Conservation (phyloP, 768 basidiomycete genomes). For the Boletus insuetus region DNA sequence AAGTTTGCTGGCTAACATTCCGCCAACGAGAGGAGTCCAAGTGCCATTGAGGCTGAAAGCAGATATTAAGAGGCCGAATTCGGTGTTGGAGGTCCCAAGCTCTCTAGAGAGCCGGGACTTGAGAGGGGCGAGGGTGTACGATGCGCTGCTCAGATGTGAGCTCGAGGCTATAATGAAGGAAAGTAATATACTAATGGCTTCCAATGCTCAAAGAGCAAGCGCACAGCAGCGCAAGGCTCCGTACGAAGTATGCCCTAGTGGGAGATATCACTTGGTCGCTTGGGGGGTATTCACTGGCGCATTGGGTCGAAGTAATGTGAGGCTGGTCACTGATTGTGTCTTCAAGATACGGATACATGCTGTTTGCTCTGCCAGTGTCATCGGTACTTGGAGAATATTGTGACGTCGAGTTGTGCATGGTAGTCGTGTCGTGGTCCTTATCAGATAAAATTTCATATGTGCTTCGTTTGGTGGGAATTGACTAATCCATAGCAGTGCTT, state of each 20-base stretch:
- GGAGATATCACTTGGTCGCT: constrained; percentile 19
- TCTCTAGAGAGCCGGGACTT: constrained; percentile 69
- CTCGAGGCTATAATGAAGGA: neutral
- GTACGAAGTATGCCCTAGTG: constrained; percentile 45
- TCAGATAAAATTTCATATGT: constrained; percentile 23
- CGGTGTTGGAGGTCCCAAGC: constrained; percentile 70
- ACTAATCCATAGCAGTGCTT: constrained; percentile 14
- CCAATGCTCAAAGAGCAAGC: constrained; percentile 74
- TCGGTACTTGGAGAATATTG: neutral
- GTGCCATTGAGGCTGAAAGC: constrained; percentile 74
- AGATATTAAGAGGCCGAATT: constrained; percentile 75
- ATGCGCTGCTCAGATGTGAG: constrained; percentile 44
- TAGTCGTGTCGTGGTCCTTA: constrained; percentile 6
- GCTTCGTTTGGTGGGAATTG: neutral
- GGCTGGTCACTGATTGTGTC: neutral
- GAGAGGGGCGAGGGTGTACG: constrained; percentile 74
- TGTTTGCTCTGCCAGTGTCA: neutral
- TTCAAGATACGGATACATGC: neutral
- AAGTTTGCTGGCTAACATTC: constrained; percentile 63
- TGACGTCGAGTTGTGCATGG: constrained; percentile 2
- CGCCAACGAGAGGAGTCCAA: constrained; percentile 78
- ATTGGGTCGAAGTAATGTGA: neutral
- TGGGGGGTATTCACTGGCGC: neutral
- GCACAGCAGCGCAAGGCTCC: constrained; percentile 61
- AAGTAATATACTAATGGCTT: constrained; percentile 62